Evolutionary conservation across 2,329 filamentous ascomycete species (phyloP).

Genomic region (Lasiodiplodia theobromae): DNA sequence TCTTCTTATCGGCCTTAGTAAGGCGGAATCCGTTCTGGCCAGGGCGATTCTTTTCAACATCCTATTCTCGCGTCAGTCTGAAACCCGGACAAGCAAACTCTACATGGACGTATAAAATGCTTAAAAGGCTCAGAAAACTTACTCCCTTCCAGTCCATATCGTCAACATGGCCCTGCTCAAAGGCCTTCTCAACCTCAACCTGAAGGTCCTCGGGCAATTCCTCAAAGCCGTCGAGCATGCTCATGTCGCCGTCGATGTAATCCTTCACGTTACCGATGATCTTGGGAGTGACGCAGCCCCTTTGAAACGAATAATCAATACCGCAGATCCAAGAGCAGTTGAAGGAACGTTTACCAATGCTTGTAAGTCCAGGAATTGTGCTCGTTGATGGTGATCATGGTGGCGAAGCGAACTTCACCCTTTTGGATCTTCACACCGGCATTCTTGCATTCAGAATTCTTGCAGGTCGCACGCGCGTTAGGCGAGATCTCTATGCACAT

Average conservation of each 20-base stretch:
- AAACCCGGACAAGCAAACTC: constrained; percentile 34
- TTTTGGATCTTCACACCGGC: constrained; percentile 74
- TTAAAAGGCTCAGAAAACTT: constrained; percentile 49
- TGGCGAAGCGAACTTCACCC: constrained; percentile 79
- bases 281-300: constrained; percentile 87
- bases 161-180: constrained; percentile 81
- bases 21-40: constrained; percentile 70
- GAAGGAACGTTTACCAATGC: constrained; percentile 73
- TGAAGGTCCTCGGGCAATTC: constrained; percentile 73
- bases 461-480: constrained; percentile 76
- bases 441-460: constrained; percentile 76
- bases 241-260: constrained; percentile 64
- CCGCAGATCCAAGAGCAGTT: not conserved
- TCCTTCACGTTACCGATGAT: constrained; percentile 72
- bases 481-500: constrained; percentile 69
- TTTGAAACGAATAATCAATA: constrained; percentile 48
- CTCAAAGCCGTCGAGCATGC: constrained; percentile 80
- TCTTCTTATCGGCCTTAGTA: constrained; percentile 37
- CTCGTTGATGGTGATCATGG: constrained; percentile 68
- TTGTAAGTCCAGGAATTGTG: constrained; percentile 77
- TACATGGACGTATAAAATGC: constrained; percentile 28
- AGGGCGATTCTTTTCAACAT: constrained; percentile 74
- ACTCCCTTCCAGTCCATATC: constrained; percentile 90
- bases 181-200: constrained; percentile 74
- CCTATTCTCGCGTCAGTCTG: constrained; percentile 57